Conservation (phyloP, 2,329 filamentous ascomycete genomes). For the Aspergillus caelatus region DNA sequence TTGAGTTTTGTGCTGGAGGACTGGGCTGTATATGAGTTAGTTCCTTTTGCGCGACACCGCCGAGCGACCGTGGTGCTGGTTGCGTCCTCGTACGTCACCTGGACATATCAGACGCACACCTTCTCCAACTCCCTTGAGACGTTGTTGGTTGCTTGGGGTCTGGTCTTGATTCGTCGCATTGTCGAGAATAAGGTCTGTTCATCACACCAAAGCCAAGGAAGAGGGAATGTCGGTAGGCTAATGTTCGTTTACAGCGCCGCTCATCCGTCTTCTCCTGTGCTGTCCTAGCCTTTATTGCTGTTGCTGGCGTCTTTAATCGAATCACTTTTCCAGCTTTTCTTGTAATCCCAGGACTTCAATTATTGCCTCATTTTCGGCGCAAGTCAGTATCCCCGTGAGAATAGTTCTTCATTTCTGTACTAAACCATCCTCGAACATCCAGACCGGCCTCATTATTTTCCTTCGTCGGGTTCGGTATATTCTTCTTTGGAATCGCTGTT, state of each 20-base stretch:
- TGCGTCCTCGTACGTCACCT: slow-evolving; percentile 96
- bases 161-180: slow-evolving; percentile 89
- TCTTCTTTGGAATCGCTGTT: slow-evolving; percentile 73
- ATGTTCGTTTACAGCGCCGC: slow-evolving; percentile 58
- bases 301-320: slow-evolving; percentile 91
- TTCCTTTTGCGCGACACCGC: slow-evolving; percentile 72
- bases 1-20: slow-evolving; percentile 96
- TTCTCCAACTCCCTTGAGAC: slow-evolving; percentile 98
- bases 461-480: slow-evolving; percentile 65
- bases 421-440: slow-evolving; percentile 18
- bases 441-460: slow-evolving; percentile 64
- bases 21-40: slow-evolving; percentile 93
- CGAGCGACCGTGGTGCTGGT: slow-evolving; percentile 78
- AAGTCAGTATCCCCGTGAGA: slow-evolving; percentile 61
- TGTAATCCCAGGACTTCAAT: slow-evolving; percentile 76
- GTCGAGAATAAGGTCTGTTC: slow-evolving; percentile 69
- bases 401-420: slow-evolving; percentile 5
- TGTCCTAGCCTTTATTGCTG: slow-evolving; percentile 76
- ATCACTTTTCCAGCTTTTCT: slow-evolving; percentile 97
- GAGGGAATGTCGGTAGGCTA: slow-evolving; percentile 10
- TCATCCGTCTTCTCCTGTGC: slow-evolving; percentile 75
- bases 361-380: slow-evolving; percentile 82
- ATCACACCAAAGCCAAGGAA: slow-evolving; percentile 1
- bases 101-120: slow-evolving; percentile 97
- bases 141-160: slow-evolving; percentile 85